A percentile compares a stretch with the other conserved stretches of the same genome.
Conservation (phyloP, 192 early-diverging fungal species). For the Mortierella antarctica region DNA sequence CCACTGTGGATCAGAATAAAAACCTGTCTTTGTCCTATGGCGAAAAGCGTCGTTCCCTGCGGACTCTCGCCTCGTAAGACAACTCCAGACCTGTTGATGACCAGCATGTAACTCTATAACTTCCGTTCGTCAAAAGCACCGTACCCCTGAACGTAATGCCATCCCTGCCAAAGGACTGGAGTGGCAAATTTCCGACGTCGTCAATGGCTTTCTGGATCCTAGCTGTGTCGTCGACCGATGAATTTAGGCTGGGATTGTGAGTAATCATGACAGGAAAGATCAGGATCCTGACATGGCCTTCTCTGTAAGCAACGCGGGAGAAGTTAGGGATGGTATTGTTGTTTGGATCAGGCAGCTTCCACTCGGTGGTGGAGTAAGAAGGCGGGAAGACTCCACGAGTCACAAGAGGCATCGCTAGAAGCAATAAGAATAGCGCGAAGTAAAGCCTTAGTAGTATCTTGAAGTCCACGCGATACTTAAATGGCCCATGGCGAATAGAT, state of each 20-base stretch:
- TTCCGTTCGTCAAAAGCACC: constrained; percentile 37
- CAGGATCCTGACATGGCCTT: constrained; percentile 41
- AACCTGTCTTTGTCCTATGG: constrained; percentile 36
- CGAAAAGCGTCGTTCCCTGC: constrained; percentile 28
- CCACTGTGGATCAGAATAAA: constrained; percentile 44
- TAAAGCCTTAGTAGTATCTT: no score
- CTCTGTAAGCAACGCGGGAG: constrained; percentile 44
- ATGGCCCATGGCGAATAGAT: no score
- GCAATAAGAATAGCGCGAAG: no score
- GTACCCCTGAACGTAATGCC: constrained; percentile 41
- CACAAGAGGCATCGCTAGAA: no score
- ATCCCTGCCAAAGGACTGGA: constrained; percentile 23
- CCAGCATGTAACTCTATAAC: constrained; percentile 29
- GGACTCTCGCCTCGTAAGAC: constrained; percentile 45
- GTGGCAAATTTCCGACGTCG: constrained; percentile 21
- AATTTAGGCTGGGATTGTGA: constrained; percentile 29
- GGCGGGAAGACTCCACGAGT: no score
- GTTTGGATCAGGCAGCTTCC: constrained; percentile 9
- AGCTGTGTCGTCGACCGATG: constrained; percentile 21
- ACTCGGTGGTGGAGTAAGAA: no score
- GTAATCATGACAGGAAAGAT: constrained; percentile 38
- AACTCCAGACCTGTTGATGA: constrained; percentile 39
- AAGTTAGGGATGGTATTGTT: constrained; percentile 42
- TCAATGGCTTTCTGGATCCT: constrained; percentile 45
- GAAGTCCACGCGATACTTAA: no score